Conservation (phyloP, 306 rosid species). For the Potentilla sterilis region DNA sequence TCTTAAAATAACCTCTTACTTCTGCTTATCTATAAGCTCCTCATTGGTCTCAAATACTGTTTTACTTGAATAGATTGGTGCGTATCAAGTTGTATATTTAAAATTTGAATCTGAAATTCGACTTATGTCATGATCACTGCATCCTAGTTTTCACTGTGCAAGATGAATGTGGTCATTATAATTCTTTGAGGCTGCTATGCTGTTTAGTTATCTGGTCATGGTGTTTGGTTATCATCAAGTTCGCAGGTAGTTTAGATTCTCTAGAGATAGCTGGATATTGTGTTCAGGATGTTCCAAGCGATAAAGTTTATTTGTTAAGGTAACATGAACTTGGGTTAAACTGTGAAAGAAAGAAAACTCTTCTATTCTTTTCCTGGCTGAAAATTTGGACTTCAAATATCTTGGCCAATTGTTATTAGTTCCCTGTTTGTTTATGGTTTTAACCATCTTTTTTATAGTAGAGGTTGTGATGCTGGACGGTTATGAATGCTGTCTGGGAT, state of each 20-base stretch:
- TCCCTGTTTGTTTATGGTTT: background rate
- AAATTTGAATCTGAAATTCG: background rate
- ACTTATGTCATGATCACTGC: background rate
- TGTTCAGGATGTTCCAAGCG: background rate
- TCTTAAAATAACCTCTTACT: background rate
- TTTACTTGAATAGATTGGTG: background rate
- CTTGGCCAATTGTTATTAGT: background rate
- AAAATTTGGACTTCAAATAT: background rate
- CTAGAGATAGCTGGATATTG: background rate
- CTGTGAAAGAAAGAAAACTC: background rate
- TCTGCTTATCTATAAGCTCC: background rate
- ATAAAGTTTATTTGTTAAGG: background rate
- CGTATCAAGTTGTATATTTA: background rate
- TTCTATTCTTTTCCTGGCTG: background rate
- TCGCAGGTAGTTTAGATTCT: background rate
- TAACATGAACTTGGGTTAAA: background rate
- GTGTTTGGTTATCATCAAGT: background rate
- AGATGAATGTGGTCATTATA: background rate
- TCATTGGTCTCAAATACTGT: background rate
- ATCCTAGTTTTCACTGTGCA: background rate
- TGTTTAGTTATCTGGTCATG: background rate
- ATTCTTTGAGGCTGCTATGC: background rate
- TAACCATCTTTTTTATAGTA: background rate
- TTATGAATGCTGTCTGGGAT: background rate
- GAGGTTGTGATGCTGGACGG: background rate